Percentiles rank a stretch among this genome's conserved stretches.
Evolutionary conservation across 2,329 filamentous ascomycete species (phyloP).

Genomic region (Botrytis byssoidea): DNA sequence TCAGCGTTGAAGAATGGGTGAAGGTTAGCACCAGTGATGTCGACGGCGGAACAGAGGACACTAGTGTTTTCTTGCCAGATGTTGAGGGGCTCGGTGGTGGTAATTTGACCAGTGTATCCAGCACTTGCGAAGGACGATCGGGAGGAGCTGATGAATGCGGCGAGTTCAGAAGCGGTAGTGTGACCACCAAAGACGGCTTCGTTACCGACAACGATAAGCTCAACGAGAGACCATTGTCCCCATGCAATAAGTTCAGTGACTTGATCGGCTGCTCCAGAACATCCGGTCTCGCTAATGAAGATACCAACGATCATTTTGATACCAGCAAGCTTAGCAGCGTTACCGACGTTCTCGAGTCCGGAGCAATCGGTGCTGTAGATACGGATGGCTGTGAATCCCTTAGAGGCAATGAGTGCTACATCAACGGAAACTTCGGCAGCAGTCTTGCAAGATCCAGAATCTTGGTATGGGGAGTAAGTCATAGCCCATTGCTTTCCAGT

Average conservation of each 20-base stretch:
- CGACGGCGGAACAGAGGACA: constrained; percentile 69
- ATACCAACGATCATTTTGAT: constrained; percentile 83
- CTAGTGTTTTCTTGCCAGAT: constrained; percentile 64
- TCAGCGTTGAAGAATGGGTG: constrained; percentile 90
- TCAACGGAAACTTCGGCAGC: constrained; percentile 57
- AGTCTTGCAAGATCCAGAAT: constrained; percentile 62
- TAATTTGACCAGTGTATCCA: constrained; percentile 73
- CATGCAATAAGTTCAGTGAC: constrained; percentile 70
- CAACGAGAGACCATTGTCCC: constrained; percentile 71
- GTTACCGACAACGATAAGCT: constrained; percentile 85
- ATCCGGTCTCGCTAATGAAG: constrained; percentile 68
- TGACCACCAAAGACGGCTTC: constrained; percentile 79
- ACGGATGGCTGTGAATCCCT: constrained; percentile 71
- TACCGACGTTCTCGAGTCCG: constrained; percentile 72
- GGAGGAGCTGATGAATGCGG: constrained; percentile 65
- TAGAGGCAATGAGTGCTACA: constrained; percentile 58
- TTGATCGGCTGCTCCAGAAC: constrained; percentile 62
- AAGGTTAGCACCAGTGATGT: constrained; percentile 81
- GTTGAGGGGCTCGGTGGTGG: constrained; percentile 83
- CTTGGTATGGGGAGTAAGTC: constrained; percentile 75
- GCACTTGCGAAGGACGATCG: constrained; percentile 59
- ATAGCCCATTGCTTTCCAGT: constrained; percentile 59
- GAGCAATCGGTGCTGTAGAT: constrained; percentile 92
- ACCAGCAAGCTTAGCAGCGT: constrained; percentile 62
- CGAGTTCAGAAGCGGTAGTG: constrained; percentile 64